These are phyloP conservation scores for Capsella rubella DNA, from an alignment of 441 rosid genomes.

Conservation along the genomic window DNA sequence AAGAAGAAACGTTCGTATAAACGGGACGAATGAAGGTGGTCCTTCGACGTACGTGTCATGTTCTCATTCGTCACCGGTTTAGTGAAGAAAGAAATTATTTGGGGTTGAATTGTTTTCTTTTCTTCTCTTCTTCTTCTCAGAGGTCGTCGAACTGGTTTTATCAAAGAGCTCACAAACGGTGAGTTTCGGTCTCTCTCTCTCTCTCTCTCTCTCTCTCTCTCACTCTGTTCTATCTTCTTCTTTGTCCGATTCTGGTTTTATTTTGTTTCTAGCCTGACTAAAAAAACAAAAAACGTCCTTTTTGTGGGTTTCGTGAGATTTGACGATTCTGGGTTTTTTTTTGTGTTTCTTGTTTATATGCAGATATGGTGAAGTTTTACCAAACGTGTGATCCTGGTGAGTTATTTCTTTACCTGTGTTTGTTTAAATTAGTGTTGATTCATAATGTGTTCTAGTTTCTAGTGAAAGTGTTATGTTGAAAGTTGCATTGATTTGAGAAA, in stretches of 20 bases:
- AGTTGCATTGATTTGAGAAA: not conserved
- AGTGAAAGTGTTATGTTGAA: constrained; percentile 2
- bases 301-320: constrained; percentile 13
- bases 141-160: constrained; percentile 90
- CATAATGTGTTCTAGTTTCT: not conserved
- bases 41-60: no score
- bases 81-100: no score
- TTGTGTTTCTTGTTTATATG: constrained; percentile 6
- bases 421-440: not conserved
- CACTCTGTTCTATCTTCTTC: not conserved
- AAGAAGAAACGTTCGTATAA: no score
- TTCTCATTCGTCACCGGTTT: no score
- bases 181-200: no score
- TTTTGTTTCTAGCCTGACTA: not conserved
- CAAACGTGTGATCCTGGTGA: constrained; percentile 96
- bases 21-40: no score
- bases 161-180: constrained; percentile 92
- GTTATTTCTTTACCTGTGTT: constrained; percentile 35
- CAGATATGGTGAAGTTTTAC: constrained; percentile 93
- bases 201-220: constrained; percentile 11
- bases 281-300: not conserved
- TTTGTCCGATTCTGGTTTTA: not conserved
- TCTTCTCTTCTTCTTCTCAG: no score
- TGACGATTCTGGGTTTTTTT: constrained; percentile 38
- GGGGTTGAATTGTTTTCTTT: no score